phyloP scores from a whole-genome alignment of 345 rosid species.

The Eucalyptus polyanthemos region DNA sequence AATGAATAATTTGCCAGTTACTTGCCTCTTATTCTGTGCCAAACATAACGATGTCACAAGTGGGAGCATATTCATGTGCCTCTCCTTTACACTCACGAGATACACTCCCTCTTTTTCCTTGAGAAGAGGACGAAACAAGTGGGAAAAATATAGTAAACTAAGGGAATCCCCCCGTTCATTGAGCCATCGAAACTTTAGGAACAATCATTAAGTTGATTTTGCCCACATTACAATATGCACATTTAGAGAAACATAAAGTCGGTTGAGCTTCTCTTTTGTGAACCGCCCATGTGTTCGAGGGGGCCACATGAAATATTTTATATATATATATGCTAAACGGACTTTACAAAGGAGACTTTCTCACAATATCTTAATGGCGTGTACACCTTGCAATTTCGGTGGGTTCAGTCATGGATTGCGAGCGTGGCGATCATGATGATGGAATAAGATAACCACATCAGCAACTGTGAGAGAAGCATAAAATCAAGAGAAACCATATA shows the following conservation, averaged over 20 bases:
- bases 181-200: background rate
- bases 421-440: background rate
- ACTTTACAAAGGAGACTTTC: conserved; percentile 22
- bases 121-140: no score
- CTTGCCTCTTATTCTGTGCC: background rate
- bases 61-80: background rate
- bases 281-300: conserved; percentile 38
- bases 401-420: conserved; percentile 7
- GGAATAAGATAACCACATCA: background rate
- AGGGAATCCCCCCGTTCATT: background rate
- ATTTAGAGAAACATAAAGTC: background rate
- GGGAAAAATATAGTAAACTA: no score
- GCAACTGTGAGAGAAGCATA: background rate
- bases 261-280: conserved; percentile 2
- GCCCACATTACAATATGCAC: background rate
- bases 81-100: background rate
- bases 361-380: conserved; percentile 15
- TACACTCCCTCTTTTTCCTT: background rate
- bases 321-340: background rate
- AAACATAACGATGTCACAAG: background rate
- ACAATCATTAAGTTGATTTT: background rate
- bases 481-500: background rate
- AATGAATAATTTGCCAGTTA: background rate
- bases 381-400: conserved; percentile 23
- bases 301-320: conserved; percentile 17